Percentiles rank a stretch among this genome's conserved stretches.
Conservation (phyloP, 176 grass and related monocot species). For the Oryza glaberrima region DNA sequence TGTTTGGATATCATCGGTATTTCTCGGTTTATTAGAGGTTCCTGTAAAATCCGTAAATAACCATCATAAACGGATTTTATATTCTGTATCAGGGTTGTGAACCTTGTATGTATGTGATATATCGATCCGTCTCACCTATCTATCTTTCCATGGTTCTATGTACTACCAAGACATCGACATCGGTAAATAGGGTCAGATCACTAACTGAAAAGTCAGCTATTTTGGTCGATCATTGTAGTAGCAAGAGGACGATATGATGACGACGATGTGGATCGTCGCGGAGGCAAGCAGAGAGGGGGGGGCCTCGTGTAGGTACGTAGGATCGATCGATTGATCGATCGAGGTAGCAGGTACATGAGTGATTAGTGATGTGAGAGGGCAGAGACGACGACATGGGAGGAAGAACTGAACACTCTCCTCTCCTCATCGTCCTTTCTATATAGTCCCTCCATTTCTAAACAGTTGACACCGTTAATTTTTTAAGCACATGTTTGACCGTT, state of each 20-base stretch:
- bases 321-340: neutral
- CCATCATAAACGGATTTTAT: too few species aligned
- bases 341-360: neutral
- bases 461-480: too few species aligned
- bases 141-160: slow-evolving; percentile 2
- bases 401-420: neutral
- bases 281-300: neutral
- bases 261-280: neutral
- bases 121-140: neutral
- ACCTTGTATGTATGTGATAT: too few species aligned
- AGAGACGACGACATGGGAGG: neutral
- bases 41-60: too few species aligned
- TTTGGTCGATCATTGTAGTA: neutral
- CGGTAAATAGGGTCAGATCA: neutral
- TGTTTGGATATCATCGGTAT: too few species aligned
- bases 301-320: neutral
- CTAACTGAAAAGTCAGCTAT: neutral
- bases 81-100: too few species aligned
- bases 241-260: neutral
- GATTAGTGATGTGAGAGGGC: neutral
- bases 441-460: too few species aligned
- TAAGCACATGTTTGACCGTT: too few species aligned
- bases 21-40: too few species aligned
- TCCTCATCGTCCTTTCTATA: neutral
- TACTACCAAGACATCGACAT: neutral